These are phyloP conservation scores for Miamiensis avidus DNA, from an alignment of 169 alveolate species.

Conservation along the genomic window DNA sequence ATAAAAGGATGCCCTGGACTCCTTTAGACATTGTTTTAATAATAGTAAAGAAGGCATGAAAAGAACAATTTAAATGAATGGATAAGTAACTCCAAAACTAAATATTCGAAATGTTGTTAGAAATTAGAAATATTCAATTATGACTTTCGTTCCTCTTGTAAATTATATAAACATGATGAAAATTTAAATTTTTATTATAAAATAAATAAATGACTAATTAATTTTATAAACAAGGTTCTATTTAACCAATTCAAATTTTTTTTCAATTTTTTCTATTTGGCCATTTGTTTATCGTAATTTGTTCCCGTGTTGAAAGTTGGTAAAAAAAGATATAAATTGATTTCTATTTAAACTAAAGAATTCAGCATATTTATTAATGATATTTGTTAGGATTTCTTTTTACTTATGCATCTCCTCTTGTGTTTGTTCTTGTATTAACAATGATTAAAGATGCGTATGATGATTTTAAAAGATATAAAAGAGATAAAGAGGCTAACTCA, in stretches of 20 bases:
- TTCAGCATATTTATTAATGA: neutral
- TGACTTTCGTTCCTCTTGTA: constrained; percentile 71
- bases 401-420: constrained; percentile 74
- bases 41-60: neutral
- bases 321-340: neutral
- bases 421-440: constrained; percentile 65
- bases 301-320: constrained; percentile 67
- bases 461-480: constrained; percentile 69
- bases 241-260: constrained; percentile 69
- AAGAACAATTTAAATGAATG: neutral
- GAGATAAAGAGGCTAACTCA: constrained; percentile 67
- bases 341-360: too few relatives aligned
- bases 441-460: constrained; percentile 71
- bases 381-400: constrained; percentile 61
- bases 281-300: constrained; percentile 67
- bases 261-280: constrained; percentile 66
- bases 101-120: constrained; percentile 54
- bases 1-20: neutral
- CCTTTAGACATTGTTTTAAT: neutral
- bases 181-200: too few relatives aligned
- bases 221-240: constrained; percentile 23
- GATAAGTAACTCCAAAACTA: constrained; percentile 23
- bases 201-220: too few relatives aligned
- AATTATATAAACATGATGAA: too few relatives aligned
- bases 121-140: constrained; percentile 64